phyloP scores from a whole-genome alignment of 129 eudicot species.

The Chrysanthemum seticuspe region DNA sequence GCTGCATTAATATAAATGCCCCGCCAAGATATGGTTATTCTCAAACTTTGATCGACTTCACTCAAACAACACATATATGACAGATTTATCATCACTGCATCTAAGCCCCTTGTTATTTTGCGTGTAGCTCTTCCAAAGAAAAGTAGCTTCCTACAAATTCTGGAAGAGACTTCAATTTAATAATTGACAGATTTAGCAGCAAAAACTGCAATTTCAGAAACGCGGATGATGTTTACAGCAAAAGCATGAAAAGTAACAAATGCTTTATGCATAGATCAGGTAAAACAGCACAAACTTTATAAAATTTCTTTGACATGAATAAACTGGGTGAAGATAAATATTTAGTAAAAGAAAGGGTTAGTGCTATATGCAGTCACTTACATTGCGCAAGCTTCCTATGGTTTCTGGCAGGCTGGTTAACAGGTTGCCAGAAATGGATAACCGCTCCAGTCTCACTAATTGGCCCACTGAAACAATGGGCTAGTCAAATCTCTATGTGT shows the following conservation, averaged over 20 bases:
- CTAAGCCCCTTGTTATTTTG: conserved; percentile 24
- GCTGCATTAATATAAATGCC: no score
- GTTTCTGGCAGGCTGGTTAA: conserved; percentile 56
- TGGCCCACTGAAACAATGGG: conserved; percentile 73
- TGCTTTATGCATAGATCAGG: neutral
- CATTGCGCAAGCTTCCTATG: no score
- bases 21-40: no score
- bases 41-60: no score
- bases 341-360: neutral
- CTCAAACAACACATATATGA: no score
- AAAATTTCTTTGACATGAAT: neutral
- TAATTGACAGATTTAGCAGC: conserved; percentile 75
- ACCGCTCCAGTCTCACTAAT: conserved; percentile 84
- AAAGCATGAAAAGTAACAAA: neutral
- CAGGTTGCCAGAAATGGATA: conserved; percentile 76
- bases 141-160: conserved; percentile 89
- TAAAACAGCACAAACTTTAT: no score
- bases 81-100: no score
- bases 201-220: conserved; percentile 61
- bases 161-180: conserved; percentile 86
- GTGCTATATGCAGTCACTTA: neutral
- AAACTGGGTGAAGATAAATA: neutral
- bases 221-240: conserved; percentile 4
- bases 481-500: neutral
- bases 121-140: conserved; percentile 96